A percentile compares a stretch with the other conserved stretches of the same genome.
phyloP scores from a whole-genome alignment of 345 rosid species.

The Durio zibethinus region DNA sequence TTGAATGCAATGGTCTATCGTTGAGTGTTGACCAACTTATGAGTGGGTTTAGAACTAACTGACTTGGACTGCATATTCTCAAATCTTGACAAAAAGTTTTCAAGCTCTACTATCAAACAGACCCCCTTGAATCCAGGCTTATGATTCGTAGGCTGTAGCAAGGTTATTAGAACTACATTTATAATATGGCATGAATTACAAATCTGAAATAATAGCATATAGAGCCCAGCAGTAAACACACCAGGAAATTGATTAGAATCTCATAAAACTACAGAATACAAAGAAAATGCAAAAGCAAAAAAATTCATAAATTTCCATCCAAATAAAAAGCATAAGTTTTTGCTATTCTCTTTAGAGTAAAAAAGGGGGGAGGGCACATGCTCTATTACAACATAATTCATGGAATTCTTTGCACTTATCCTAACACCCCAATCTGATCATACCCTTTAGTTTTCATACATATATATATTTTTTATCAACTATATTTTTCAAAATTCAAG shows the following conservation, averaged over 20 bases:
- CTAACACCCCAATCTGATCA: constrained; percentile 4
- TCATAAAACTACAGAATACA: not conserved
- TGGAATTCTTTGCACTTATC: not conserved
- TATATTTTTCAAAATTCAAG: not conserved
- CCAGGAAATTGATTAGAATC: not conserved
- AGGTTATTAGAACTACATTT: not conserved
- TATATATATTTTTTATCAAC: not conserved
- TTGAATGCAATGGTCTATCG: not conserved
- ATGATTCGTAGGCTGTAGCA: not conserved
- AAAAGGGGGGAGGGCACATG: too few species aligned
- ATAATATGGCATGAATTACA: not conserved
- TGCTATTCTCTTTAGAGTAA: not conserved
- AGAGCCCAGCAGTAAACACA: not conserved
- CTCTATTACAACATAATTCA: not conserved
- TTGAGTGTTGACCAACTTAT: not conserved
- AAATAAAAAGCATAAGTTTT: not conserved
- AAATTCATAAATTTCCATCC: not conserved
- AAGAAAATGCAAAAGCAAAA: not conserved
- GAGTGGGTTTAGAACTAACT: not conserved
- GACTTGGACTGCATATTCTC: not conserved
- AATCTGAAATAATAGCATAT: not conserved
- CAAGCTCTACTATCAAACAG: not conserved
- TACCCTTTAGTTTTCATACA: not conserved
- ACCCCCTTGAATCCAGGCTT: not conserved
- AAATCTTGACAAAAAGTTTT: not conserved